phyloP scores from a whole-genome alignment of 2,329 filamentous ascomycete species.

The Remersonia thermophila region DNA sequence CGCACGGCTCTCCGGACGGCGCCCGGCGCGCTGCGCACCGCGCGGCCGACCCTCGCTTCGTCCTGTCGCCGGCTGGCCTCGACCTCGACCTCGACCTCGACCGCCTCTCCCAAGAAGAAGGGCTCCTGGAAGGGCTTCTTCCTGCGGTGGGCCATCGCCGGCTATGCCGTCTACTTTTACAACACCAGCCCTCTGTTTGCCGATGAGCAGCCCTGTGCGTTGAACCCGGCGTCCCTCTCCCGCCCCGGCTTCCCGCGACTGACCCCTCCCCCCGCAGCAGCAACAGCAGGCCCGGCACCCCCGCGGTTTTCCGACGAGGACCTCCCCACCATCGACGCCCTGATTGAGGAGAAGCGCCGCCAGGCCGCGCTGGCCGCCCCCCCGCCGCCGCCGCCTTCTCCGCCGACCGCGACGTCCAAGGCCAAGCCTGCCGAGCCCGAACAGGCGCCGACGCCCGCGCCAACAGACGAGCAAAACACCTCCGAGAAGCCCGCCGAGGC shows the following conservation, averaged over 20 bases:
- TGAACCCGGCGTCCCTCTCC: too few species aligned
- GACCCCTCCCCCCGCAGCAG: conserved; percentile 9
- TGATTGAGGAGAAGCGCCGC: conserved; percentile 51
- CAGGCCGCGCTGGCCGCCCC: conserved; percentile 25
- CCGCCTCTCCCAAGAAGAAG: conserved; percentile 48
- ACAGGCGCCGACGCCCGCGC: conserved; percentile 9
- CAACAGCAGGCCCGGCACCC: conserved; percentile 29
- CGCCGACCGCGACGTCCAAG: conserved; percentile 10
- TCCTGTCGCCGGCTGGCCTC: conserved; percentile 40
- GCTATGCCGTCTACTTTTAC: conserved; percentile 79
- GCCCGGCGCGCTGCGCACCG: conserved; percentile 30
- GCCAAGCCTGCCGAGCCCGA: conserved; percentile 18
- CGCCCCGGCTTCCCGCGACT: too few species aligned
- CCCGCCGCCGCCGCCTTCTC: conserved; percentile 14
- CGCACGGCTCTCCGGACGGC: conserved; percentile 38
- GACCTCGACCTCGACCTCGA: conserved; percentile 21
- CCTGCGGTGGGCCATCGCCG: conserved; percentile 63
- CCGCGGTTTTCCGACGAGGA: conserved; percentile 44
- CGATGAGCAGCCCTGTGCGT: conserved; percentile 61
- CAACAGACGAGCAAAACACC: too few species aligned
- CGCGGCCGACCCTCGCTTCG: conserved; percentile 28
- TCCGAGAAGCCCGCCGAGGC: conserved; percentile 14
- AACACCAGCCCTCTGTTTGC: conserved; percentile 82
- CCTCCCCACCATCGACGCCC: conserved; percentile 52
- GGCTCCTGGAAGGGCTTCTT: conserved; percentile 71